Evolutionary conservation across 176 grass and related monocot genomes (phyloP).

Genomic region (Avena eriantha): DNA sequence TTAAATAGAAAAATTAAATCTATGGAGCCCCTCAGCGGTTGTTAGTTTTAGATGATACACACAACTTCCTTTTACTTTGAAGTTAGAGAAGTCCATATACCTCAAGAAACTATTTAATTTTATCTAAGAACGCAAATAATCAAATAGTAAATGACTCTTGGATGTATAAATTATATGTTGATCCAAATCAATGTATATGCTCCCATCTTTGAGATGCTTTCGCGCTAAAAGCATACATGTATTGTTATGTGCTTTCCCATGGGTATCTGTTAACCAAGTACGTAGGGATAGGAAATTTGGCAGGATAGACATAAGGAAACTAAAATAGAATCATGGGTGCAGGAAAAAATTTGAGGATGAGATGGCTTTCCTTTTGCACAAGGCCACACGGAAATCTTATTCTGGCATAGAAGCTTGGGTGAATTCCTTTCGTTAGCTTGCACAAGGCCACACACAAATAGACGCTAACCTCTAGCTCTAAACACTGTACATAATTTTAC

Average conservation of each 20-base stretch:
- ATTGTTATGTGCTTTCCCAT: background rate
- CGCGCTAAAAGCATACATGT: background rate
- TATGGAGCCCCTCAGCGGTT: background rate
- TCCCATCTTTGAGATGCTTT: background rate
- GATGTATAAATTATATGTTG: background rate
- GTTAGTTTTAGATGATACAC: background rate
- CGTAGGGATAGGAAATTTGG: background rate
- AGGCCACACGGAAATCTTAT: too few relatives aligned
- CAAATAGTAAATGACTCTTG: background rate
- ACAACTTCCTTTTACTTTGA: background rate
- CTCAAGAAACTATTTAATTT: background rate
- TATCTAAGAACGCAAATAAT: background rate
- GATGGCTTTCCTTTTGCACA: too few relatives aligned
- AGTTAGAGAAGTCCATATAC: background rate
- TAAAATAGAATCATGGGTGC: too few relatives aligned
- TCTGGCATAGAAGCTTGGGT: too few relatives aligned
- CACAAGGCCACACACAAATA: too few relatives aligned
- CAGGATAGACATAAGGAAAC: too few relatives aligned
- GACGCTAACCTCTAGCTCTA: too few relatives aligned
- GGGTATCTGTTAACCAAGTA: too few relatives aligned
- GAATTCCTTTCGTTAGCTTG: too few relatives aligned
- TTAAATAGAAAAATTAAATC: background rate
- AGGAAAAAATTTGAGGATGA: too few relatives aligned
- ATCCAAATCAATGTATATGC: background rate
- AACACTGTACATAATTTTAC: too few relatives aligned